Conservation (phyloP, 2,329 filamentous ascomycete species). For the Zymoseptoria pseudotritici region DNA sequence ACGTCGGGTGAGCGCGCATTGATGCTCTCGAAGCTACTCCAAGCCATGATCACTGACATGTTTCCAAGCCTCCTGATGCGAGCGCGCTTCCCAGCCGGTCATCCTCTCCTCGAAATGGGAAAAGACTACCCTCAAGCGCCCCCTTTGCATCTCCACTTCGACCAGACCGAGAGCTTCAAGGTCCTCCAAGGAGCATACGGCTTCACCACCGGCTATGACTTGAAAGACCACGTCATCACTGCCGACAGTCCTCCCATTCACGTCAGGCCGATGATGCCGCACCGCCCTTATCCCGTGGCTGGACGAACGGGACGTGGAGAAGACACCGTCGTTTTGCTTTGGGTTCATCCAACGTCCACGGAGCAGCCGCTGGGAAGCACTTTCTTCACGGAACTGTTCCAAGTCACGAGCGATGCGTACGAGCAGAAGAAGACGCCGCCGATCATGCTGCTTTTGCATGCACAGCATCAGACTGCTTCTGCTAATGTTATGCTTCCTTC, state of each 20-base stretch:
- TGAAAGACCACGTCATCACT: slow-evolving; percentile 5
- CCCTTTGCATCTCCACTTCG: slow-evolving; percentile 8
- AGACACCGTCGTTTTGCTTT: slow-evolving; percentile 4
- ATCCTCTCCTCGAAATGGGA: slow-evolving; percentile 1
- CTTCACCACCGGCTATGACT: slow-evolving; percentile 5
- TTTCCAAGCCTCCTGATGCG: slow-evolving; percentile 2
- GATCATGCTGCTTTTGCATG: slow-evolving; percentile 4
- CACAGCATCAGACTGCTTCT: slow-evolving; percentile 5
- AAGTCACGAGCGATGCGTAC: not conserved
- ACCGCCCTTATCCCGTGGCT: slow-evolving; percentile 1
- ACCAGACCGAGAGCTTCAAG: slow-evolving; percentile 12
- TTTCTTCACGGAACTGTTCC: slow-evolving; percentile 9
- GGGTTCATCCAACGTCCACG: slow-evolving; percentile 4
- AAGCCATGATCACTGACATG: not conserved
- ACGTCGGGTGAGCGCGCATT: slow-evolving; percentile 5
- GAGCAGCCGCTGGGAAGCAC: slow-evolving; percentile 2
- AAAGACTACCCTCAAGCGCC: slow-evolving; percentile 3
- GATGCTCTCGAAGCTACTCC: not conserved
- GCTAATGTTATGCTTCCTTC: slow-evolving; percentile 3
- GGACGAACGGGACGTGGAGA: not conserved
- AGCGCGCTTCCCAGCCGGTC: not conserved
- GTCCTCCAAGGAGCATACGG: slow-evolving; percentile 5
- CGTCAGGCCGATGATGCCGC: slow-evolving; percentile 3
- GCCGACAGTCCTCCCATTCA: not conserved
- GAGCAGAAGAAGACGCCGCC: slow-evolving; percentile 1